Evolutionary conservation across 148 eudicot species (phyloP), one percentile per base, ranked within the genome.

Genomic region (Simmondsia chinensis): DNA sequence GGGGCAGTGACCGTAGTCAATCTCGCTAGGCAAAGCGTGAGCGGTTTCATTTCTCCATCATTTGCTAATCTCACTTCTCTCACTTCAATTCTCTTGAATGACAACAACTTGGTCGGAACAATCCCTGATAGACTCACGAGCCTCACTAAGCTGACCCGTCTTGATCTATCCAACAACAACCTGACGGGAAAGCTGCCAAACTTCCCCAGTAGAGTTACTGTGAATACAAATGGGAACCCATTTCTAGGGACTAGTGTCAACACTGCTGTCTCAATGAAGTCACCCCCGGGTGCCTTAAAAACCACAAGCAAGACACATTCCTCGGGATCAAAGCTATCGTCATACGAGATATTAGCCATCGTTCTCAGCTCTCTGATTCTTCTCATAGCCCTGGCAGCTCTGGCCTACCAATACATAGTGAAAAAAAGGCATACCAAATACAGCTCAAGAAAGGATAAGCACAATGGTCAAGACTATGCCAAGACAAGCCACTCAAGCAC

Each of bases 161-260:
- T 71, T 43, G 71, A 71, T 43, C 32, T 65, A 12, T 65, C 76
- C 3, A 71, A 60, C 27, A 71, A 71, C 31, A 71, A 61, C 15
- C 22, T 71, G 13, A 56, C 76, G 1, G 76, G 76, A 1, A 46
- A 61, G 29, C 14, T 71, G 13, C 76, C 76, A 0, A 34, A 6
- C 0, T 71, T 71, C 37, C 2, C 33, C 5, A 27, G 15, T 5
- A 21, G 13, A 46, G 71, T 65, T 4, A 4, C 10, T 0, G 60
- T 71, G 6, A 26, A 46, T 1, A 44, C 46, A 8, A 19, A 21
- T 20, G 71, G 71, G 13, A 71, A 71, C 23, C 52, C 56, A 0
- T 65, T 60, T 16, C 3, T 71, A 6, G 76, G 76, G 6, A 60
- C 64, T 7, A 18, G 61, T 52, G 52, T 65, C 6, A 33, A 69